These are phyloP conservation scores for Neophaeococcomyces aloes DNA, from an alignment of 2,329 filamentous ascomycete genomes.

Conservation along the genomic window DNA sequence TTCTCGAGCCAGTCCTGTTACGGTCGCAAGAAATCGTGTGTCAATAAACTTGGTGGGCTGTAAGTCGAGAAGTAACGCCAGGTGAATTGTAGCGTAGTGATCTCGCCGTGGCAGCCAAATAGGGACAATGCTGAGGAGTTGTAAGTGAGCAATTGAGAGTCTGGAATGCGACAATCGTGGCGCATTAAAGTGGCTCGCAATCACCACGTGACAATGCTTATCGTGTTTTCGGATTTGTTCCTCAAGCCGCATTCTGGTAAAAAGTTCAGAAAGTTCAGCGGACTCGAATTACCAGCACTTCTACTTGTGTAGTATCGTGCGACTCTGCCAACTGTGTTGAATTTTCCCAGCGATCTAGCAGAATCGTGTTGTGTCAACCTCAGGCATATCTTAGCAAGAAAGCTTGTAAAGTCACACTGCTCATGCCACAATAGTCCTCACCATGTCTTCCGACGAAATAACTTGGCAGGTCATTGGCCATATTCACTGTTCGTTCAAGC, in stretches of 20 bases:
- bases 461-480: conserved; percentile 96
- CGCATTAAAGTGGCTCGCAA: neutral
- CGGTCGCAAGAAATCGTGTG: too few relatives aligned
- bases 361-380: too few relatives aligned
- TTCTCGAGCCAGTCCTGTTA: neutral
- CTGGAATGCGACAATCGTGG: neutral
- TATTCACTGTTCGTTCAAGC: conserved; percentile 88
- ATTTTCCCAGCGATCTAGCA: too few relatives aligned
- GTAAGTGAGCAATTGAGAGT: neutral
- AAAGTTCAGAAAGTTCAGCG: neutral
- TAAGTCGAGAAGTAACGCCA: too few relatives aligned
- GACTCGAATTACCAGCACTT: neutral
- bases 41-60: too few relatives aligned
- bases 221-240: neutral
- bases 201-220: conserved; percentile 2
- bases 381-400: too few relatives aligned
- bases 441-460: conserved; percentile 87
- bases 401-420: too few relatives aligned
- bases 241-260: neutral
- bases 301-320: neutral
- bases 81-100: too few relatives aligned
- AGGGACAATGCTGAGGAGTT: too few relatives aligned
- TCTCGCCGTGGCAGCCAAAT: too few relatives aligned
- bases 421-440: neutral
- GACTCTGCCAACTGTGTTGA: neutral